Percentiles rank a stretch among this genome's conserved stretches.
phyloP scores from a whole-genome alignment of 2,329 filamentous ascomycete species.

The Trichophyton benhamiae region DNA sequence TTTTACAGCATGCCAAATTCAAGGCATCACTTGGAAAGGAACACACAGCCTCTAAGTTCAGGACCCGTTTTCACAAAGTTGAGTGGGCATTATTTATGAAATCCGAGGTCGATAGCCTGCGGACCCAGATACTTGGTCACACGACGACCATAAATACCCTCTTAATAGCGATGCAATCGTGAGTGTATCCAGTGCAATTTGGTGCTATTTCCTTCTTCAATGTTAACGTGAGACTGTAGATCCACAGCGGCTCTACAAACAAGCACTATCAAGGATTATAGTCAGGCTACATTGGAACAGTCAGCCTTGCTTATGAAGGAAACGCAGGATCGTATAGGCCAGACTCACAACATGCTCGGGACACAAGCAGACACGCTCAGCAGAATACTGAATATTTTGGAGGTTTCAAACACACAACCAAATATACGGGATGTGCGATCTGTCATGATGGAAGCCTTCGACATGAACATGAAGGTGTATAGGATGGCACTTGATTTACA shows the following conservation, averaged over 20 bases:
- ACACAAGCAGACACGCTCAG: slow-evolving; percentile 1
- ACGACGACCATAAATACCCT: slow-evolving; percentile 9
- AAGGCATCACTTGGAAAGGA: background rate
- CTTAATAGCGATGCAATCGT: slow-evolving; percentile 7
- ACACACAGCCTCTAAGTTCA: background rate
- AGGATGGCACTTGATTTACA: slow-evolving; percentile 5
- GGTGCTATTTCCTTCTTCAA: background rate
- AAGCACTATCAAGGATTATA: background rate
- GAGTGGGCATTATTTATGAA: slow-evolving; percentile 9
- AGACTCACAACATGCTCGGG: slow-evolving; percentile 2
- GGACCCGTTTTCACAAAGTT: slow-evolving; percentile 6
- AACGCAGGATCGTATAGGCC: slow-evolving; percentile 2
- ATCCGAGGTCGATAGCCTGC: slow-evolving; percentile 4
- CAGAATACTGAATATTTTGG: background rate
- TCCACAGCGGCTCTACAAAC: slow-evolving; percentile 1
- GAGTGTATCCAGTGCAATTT: background rate
- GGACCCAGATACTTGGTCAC: slow-evolving; percentile 7
- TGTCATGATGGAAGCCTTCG: slow-evolving; percentile 2
- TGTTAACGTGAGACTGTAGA: background rate
- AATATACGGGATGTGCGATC: slow-evolving; percentile 1
- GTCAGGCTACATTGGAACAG: slow-evolving; percentile 2
- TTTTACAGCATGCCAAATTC: slow-evolving; percentile 3
- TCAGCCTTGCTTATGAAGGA: background rate
- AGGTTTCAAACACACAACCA: background rate
- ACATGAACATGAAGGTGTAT: slow-evolving; percentile 7